Evolutionary conservation across 192 early-diverging fungal species (phyloP).

Genomic region (Chytriomyces sp.): DNA sequence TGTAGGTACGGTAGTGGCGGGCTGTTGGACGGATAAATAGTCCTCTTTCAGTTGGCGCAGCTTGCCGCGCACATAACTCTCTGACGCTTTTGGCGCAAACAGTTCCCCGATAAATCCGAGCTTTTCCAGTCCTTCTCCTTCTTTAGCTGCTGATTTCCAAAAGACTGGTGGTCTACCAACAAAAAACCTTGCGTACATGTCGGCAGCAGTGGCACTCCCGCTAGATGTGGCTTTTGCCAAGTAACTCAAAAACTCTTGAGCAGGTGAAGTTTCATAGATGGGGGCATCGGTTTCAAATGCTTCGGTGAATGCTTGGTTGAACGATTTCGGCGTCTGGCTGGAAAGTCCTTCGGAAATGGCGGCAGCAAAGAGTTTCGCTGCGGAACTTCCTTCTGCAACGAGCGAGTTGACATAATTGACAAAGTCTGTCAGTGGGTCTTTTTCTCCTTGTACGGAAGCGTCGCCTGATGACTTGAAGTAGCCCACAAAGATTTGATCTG

Average conservation of each 20-base stretch:
- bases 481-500: conserved; percentile 10
- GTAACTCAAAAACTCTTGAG: background rate
- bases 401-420: conserved; percentile 1
- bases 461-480: background rate
- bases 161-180: background rate
- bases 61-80: background rate
- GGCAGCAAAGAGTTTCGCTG: background rate
- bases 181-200: background rate
- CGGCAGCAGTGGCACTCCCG: background rate
- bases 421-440: conserved; percentile 8
- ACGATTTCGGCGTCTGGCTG: background rate
- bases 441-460: no score
- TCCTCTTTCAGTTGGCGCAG: background rate
- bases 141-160: background rate
- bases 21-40: background rate
- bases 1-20: background rate
- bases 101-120: background rate
- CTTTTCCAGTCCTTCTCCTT: background rate
- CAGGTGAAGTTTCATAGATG: background rate
- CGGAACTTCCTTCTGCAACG: background rate
- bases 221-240: background rate
- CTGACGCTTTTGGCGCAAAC: background rate
- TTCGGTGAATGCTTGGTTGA: background rate
- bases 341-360: background rate
- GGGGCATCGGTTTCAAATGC: background rate